A percentile compares a stretch with the other conserved stretches of the same genome.
These are phyloP conservation scores for Colletotrichum sp. DNA, from an alignment of 2,329 filamentous ascomycete species.

Conservation along the genomic window DNA sequence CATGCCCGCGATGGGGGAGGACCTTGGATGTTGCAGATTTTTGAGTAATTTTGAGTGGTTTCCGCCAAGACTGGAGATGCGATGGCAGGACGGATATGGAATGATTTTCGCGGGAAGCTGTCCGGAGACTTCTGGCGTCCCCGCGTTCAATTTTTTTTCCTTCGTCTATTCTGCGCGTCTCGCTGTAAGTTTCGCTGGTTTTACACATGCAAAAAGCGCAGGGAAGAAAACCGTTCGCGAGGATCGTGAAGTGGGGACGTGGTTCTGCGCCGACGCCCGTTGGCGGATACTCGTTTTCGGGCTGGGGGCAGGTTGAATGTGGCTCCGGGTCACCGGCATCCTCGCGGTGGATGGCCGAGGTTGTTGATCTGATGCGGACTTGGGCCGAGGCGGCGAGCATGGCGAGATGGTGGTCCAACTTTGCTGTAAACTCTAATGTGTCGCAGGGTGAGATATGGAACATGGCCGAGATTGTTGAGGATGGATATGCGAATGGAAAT, in stretches of 20 bases:
- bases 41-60: background rate
- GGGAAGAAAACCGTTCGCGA: background rate
- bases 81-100: background rate
- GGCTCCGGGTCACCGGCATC: background rate
- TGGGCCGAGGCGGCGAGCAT: background rate
- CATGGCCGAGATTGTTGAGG: background rate
- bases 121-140: background rate
- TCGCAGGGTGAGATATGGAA: background rate
- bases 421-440: background rate
- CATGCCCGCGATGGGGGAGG: background rate
- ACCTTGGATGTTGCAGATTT: background rate
- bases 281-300: background rate
- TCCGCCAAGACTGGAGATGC: background rate
- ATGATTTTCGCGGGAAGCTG: background rate
- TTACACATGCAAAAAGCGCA: background rate
- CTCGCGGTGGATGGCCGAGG: constrained; percentile 18
- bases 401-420: background rate
- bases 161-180: background rate
- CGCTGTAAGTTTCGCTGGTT: constrained; percentile 3
- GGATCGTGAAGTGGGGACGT: background rate
- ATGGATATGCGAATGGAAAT: background rate
- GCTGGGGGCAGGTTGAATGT: background rate
- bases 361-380: background rate
- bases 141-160: background rate
- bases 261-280: background rate